These are phyloP conservation scores for Saccharum hybrid DNA, from an alignment of 202 grass and related monocot species.

Conservation along the genomic window DNA sequence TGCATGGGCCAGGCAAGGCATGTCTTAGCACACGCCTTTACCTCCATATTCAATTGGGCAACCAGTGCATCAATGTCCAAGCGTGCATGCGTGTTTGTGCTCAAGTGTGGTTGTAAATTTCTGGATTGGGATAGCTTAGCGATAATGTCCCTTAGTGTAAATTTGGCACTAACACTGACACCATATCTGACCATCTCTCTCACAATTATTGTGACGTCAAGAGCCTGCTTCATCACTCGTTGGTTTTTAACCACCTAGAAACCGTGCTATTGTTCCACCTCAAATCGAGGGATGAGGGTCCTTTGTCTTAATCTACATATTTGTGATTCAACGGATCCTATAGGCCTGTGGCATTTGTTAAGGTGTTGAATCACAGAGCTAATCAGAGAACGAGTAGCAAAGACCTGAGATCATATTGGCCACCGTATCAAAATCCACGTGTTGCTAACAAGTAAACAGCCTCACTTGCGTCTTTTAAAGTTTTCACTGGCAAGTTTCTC, in stretches of 20 bases:
- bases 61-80: not conserved
- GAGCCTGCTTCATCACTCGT: not conserved
- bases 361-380: not conserved
- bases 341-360: not conserved
- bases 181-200: not conserved
- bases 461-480: not conserved
- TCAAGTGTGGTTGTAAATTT: not conserved
- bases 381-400: not conserved
- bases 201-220: not conserved
- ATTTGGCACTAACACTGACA: not conserved
- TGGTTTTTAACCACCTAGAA: not conserved
- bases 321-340: not conserved
- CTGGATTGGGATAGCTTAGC: not conserved
- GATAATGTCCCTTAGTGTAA: not conserved
- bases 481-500: not conserved
- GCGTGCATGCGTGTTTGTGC: not conserved
- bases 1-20: no score
- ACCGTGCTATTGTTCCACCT: not conserved
- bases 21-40: no score
- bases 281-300: not conserved
- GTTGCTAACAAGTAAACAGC: not conserved
- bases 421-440: not conserved
- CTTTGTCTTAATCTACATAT: not conserved
- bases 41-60: no score
- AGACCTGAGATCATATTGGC: not conserved